phyloP scores from a whole-genome alignment of 163 green algal species.

The Chlorella variabilis region DNA sequence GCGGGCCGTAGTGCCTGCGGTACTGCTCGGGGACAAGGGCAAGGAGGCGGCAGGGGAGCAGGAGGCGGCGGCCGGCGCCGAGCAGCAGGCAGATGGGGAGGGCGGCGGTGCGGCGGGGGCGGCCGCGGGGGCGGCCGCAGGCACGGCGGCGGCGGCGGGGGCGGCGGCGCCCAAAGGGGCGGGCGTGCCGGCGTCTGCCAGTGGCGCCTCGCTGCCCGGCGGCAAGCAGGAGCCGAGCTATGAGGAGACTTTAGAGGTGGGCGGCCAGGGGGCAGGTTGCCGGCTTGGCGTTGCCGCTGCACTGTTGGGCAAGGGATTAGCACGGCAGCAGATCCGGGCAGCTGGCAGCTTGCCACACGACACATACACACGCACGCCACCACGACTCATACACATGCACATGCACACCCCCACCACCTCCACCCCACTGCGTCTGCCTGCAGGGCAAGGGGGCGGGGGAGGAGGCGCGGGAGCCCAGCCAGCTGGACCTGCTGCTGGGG shows the following conservation, averaged over 20 bases:
- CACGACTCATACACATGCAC: too few species aligned
- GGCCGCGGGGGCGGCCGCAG: background rate
- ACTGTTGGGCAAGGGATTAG: too few species aligned
- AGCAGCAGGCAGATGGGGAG: slow-evolving; percentile 13
- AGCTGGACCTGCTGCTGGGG: slow-evolving; percentile 67
- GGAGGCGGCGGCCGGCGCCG: background rate
- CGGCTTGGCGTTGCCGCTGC: too few species aligned
- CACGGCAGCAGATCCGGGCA: too few species aligned
- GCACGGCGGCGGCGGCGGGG: background rate
- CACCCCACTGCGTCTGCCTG: too few species aligned
- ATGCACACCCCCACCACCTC: too few species aligned
- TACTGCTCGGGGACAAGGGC: slow-evolving; percentile 69
- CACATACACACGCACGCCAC: too few species aligned
- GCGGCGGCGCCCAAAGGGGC: background rate
- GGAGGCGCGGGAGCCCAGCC: slow-evolving; percentile 3
- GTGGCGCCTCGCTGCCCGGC: background rate
- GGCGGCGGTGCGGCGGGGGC: background rate
- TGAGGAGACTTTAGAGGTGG: background rate
- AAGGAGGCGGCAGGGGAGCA: background rate
- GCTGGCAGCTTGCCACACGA: too few species aligned
- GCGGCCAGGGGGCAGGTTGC: too few species aligned
- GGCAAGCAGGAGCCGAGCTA: background rate
- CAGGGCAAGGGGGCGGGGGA: slow-evolving; percentile 38
- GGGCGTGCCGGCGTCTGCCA: background rate
- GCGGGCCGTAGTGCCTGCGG: slow-evolving; percentile 71